Percentiles rank a stretch among this genome's conserved stretches.
Evolutionary conservation across 2,329 filamentous ascomycete species (phyloP).

Genomic region (Magnaporthiopsis rhizophila): DNA sequence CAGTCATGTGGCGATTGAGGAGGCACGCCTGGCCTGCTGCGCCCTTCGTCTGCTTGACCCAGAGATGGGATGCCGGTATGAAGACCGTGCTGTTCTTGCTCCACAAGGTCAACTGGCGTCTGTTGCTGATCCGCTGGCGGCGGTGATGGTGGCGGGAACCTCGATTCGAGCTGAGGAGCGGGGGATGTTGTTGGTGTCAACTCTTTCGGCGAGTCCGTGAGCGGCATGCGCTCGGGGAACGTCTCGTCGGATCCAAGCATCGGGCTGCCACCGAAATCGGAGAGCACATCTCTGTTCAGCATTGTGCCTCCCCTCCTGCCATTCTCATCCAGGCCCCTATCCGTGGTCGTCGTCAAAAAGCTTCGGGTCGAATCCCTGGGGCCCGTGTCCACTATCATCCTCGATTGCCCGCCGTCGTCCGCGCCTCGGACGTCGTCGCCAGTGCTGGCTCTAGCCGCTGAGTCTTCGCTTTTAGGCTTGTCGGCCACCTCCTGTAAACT

Average conservation of each 20-base stretch:
- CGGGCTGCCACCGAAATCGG: constrained; percentile 18
- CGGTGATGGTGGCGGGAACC: background rate
- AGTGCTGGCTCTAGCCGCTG: background rate
- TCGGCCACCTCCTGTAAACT: constrained; percentile 22
- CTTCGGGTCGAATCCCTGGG: constrained; percentile 13
- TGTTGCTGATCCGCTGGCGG: background rate
- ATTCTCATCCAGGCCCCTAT: constrained; percentile 13
- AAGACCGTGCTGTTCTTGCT: background rate
- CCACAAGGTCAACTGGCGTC: no score
- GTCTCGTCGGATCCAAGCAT: constrained; percentile 17
- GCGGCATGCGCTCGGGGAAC: background rate
- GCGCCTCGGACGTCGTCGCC: background rate
- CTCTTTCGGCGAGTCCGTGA: background rate
- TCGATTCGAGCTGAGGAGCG: background rate
- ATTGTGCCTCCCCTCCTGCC: constrained; percentile 13
- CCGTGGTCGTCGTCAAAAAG: constrained; percentile 8
- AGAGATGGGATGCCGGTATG: background rate
- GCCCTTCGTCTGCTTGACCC: background rate
- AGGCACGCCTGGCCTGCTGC: background rate
- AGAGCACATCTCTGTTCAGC: constrained; percentile 10
- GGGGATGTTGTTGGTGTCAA: constrained; percentile 8
- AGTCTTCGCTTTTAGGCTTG: constrained; percentile 4
- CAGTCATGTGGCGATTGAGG: background rate
- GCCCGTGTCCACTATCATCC: constrained; percentile 8
- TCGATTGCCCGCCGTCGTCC: background rate